A percentile compares a stretch with the other conserved stretches of the same genome.
phyloP scores from a whole-genome alignment of 345 rosid genomes.

The Sisymbrium irio region DNA sequence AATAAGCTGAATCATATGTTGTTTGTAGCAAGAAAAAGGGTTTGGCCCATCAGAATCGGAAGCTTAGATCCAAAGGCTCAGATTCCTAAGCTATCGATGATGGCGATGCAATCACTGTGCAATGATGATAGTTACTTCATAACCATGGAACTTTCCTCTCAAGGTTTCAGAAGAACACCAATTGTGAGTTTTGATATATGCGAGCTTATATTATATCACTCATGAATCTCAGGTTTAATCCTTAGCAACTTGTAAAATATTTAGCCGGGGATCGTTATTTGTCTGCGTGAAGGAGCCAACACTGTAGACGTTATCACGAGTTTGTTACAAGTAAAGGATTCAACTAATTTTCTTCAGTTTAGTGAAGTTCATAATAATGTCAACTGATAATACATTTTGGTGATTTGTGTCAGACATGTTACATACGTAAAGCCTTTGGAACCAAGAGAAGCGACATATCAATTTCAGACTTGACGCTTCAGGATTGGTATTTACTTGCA shows the following conservation, averaged over 20 bases:
- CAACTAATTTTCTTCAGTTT: background rate
- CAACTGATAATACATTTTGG: background rate
- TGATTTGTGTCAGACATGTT: conserved; percentile 25
- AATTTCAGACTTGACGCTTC: background rate
- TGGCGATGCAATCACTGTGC: conserved; percentile 27
- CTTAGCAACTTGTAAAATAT: background rate
- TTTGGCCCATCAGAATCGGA: conserved; percentile 29
- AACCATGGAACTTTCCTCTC: conserved; percentile 10
- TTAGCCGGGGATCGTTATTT: conserved; percentile 12
- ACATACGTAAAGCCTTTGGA: conserved; percentile 24
- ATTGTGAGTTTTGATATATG: conserved; percentile 7
- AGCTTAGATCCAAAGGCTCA: conserved; percentile 28
- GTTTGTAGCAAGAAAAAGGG: conserved; percentile 23
- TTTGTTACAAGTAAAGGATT: conserved; percentile 22
- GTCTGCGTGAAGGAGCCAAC: conserved; percentile 31
- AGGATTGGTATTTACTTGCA: conserved; percentile 18
- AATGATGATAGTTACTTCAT: conserved; percentile 28
- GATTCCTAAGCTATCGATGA: conserved; percentile 11
- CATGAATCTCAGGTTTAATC: conserved; percentile 13
- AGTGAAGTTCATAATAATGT: background rate
- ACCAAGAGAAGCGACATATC: background rate
- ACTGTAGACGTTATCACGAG: conserved; percentile 24
- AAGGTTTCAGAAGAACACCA: conserved; percentile 18
- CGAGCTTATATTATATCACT: background rate
- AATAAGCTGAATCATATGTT: background rate